Evolutionary conservation across 345 rosid species (phyloP), one percentile per base, ranked within the genome.

Genomic region (Lepidium aucheri): DNA sequence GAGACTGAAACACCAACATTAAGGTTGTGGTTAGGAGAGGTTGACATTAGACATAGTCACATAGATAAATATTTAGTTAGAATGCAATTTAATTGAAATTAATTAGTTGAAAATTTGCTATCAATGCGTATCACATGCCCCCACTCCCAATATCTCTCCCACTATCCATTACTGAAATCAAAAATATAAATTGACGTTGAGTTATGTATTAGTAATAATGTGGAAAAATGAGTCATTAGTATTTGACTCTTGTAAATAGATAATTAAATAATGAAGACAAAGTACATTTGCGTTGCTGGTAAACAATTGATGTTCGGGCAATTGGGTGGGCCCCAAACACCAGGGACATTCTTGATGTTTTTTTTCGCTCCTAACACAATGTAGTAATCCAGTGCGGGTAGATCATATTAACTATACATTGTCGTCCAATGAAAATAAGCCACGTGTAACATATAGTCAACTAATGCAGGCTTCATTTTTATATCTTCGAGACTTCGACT

Each of bases 291-390:
- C 3, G 8, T 58, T 18, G 60, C 7, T 69, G 60, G 44, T 59
- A 4, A 68, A 50, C 24, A 7, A 40, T 59, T 2, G 43, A 59
- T 59, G 60, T 51, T 40, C 50, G 17, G 59, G 53, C 20, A 53
- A 61, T 13, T 44, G 68, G 40, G 68, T 70, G 30, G 74, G 68
- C 16, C 68, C 63, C 38, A 53, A 16, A 34, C 15, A 46, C 33
- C 44, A 53, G 14, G 62, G 53, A 63, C 63, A 70, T 70, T 54
- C 63, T 44, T 44, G 63, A 42, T 52, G 60, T 41, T 51, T 28
- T 51, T 52, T 20, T 53, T 46, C 8, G 47, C 39, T 47, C 13
- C 42, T 38, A 68, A 28, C 42, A 24, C 35, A 3, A 9, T 7
- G 74, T 1, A 1, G 0, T 3, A 63, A 70, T 70, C 75, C 0